Evolutionary conservation across 2,329 filamentous ascomycete species (phyloP), one percentile per base, ranked within the genome.

Genomic region (Claviceps humidiphila): DNA sequence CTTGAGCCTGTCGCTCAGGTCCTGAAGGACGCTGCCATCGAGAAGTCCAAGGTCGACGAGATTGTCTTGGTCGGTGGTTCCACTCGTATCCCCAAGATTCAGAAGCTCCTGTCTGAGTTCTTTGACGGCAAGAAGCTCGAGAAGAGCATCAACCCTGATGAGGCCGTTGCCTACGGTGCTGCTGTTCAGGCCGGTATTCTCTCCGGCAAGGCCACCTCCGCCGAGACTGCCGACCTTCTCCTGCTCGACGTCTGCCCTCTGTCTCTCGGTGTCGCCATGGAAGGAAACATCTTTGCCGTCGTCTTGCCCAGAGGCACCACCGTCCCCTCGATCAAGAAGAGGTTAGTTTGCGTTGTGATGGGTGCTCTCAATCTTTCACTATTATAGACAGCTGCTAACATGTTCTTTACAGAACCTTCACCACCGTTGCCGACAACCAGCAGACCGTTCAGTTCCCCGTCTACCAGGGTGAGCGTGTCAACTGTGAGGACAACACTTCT

Each of bases 121-220:
- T 98, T 98, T 78, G 87, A 94, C 71, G 90, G 90, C 75, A 98
- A 98, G 89, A 96, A 98, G 86, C 88, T 96, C 61, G 91, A 97
- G 83, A 97, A 96, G 81, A 93, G 87, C 80, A 97, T 97, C 79
- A 98, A 98, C 83, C 93, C 93, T 65, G 93, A 98, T 69, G 93
- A 98, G 81, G 93, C 93, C 63, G 93, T 98, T 66, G 93, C 93
- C 64, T 96, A 96, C 75, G 93, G 93, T 84, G 93, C 93, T 60
- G 93, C 93, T 64, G 91, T 98, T 57, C 93, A 98, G 78, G 93
- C 93, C 61, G 93, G 90, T 83, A 96, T 98, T 71, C 85, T 98
- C 60, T 96, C 91, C 55, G 93, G 93, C 71, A 95, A 96, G 84
- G 93, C 93, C 63, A 93, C 88, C 60, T 95, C 89, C 48, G 89